A percentile compares a stretch with the other conserved stretches of the same genome.
These are phyloP conservation scores for Lentinula lateritia DNA, from an alignment of 768 basidiomycete genomes.

Conservation along the genomic window DNA sequence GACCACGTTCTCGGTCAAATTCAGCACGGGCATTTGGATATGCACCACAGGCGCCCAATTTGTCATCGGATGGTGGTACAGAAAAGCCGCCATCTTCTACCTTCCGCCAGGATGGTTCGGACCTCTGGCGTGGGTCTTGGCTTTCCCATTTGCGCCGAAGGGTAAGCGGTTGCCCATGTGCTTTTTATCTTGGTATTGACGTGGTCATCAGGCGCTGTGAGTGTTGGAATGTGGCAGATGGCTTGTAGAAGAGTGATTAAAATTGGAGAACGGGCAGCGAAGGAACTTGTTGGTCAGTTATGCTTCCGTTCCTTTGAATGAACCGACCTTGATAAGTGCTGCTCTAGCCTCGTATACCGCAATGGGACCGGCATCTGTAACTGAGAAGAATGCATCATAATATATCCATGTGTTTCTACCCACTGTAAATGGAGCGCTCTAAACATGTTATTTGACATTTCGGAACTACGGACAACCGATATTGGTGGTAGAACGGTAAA, in stretches of 20 bases:
- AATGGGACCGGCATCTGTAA: neutral
- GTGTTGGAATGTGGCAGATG: slow-evolving; percentile 94
- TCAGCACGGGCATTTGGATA: slow-evolving; percentile 73
- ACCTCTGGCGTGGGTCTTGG: slow-evolving; percentile 81
- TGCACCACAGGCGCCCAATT: slow-evolving; percentile 87
- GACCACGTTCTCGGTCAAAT: slow-evolving; percentile 60
- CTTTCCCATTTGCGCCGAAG: slow-evolving; percentile 86
- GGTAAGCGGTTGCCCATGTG: slow-evolving; percentile 40
- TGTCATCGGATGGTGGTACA: slow-evolving; percentile 85
- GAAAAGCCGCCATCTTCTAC: slow-evolving; percentile 88
- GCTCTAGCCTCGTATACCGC: neutral
- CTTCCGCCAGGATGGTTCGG: slow-evolving; percentile 90
- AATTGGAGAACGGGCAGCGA: slow-evolving; percentile 68
- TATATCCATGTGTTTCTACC: neutral
- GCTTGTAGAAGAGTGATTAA: slow-evolving; percentile 83
- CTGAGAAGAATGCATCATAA: neutral
- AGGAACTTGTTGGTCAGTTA: slow-evolving; percentile 47
- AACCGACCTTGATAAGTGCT: neutral
- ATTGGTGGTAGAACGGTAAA: neutral
- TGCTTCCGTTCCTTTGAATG: neutral
- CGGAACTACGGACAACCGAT: slow-evolving; percentile 2
- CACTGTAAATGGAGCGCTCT: neutral
- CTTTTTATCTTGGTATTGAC: neutral
- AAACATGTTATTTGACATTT: neutral
- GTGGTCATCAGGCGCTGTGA: slow-evolving; percentile 68